Evolutionary conservation across 1,139 yeast species (phyloP), one percentile per base, ranked within the genome.

Genomic region (Yamadazyma mexicana): DNA sequence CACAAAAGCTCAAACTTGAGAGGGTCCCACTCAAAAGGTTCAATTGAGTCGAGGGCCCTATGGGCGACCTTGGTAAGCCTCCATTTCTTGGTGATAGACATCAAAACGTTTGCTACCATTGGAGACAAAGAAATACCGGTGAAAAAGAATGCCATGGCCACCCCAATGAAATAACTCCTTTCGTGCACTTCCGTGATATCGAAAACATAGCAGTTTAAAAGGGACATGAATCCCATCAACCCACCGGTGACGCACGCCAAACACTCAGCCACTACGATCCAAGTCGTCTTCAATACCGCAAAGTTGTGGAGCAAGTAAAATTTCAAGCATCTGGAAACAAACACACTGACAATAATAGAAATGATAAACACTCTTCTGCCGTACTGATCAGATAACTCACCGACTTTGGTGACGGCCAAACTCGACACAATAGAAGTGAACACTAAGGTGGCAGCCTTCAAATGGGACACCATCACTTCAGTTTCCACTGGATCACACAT

Each of bases 101-200:
- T 62, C 46, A 45, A 39, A 17, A 66, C 44, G 35, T 80, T 77
- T 0, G 85, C 83, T 2, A 71, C 37, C 17, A 79, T 42, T 0
- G 94, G 92, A 1, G 91, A 92, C n/a, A 75, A 9, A 0, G 83
- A 81, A 45, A 79, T 52, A 0, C 89, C 91, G 2, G 71, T 62
- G 48, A 70, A 81, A 40, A 82, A 54, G 22, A 75, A 62, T 0
- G 88, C 84, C 44, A 74, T 69, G 15, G 73, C 61, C 27, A 75
- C 58, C 1, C 88, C 87, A 45, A 85, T 62, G 4, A 69, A 65
- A 37, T 73, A 72, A 22, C 79, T 75, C 43, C 91, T 59, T 38
- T 71, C 68, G 31, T 64, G 66, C 1, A 81, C 68, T 14, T 76
- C 78, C n/a, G 79, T 78, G 37, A 81, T 74, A 58, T 85, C 94